phyloP scores from a whole-genome alignment of 2,329 filamentous ascomycete genomes.

The Coniella lustricola region DNA sequence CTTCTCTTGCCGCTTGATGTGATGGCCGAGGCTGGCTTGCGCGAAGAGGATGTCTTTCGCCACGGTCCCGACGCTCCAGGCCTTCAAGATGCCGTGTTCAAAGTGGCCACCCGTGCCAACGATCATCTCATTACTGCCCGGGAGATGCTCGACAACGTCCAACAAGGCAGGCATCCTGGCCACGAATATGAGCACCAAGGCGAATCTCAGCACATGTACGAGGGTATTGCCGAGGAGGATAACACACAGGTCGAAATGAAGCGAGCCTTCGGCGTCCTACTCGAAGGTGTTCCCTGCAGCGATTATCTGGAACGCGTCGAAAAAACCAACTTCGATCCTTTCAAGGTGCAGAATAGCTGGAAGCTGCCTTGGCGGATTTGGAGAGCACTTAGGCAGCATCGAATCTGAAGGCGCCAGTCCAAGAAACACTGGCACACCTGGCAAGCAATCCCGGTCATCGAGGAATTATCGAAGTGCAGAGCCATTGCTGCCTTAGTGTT shows the following conservation, averaged over 20 bases:
- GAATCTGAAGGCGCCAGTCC: conserved; percentile 29
- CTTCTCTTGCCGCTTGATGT: conserved; percentile 82
- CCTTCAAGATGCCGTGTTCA: conserved; percentile 82
- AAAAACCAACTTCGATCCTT: conserved; percentile 76
- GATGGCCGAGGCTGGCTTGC: conserved; percentile 74
- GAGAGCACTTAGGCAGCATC: conserved; percentile 42
- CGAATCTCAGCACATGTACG: conserved; percentile 60
- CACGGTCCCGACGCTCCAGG: conserved; percentile 71
- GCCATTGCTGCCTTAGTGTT: too few relatives aligned
- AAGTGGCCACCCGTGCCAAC: conserved; percentile 85
- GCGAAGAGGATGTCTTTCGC: conserved; percentile 84
- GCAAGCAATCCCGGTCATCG: too few relatives aligned
- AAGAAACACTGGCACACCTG: too few relatives aligned
- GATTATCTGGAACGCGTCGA: conserved; percentile 76
- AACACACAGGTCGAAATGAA: conserved; percentile 37
- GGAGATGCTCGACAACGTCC: conserved; percentile 80
- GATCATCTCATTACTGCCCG: conserved; percentile 92
- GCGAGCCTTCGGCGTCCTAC: conserved; percentile 68
- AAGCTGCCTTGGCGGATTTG: conserved; percentile 73
- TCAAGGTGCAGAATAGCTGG: conserved; percentile 64
- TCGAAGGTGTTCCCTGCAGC: conserved; percentile 71
- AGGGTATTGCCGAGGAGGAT: conserved; percentile 25
- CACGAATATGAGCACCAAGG: conserved; percentile 86
- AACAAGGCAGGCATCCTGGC: conserved; percentile 64
- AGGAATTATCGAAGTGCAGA: too few relatives aligned